Base-by-base conservation (phyloP, 805 yeast genomes). In the Nakazawaea wickerhamii region DNA sequence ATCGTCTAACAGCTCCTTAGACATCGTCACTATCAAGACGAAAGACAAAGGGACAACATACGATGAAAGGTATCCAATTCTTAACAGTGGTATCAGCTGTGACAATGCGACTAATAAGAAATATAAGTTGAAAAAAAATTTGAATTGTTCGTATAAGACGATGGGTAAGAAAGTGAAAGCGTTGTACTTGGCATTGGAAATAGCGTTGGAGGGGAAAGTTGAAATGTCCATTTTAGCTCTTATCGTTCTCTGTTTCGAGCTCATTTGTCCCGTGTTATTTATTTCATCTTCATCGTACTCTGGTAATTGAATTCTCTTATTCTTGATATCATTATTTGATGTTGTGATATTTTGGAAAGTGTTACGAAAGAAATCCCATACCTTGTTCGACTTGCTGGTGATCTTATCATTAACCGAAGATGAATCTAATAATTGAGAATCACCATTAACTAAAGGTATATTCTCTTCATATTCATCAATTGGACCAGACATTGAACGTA, bases 1-100 rank as follows among this genome's bases (percentile, higher is more conserved):
- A 62, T 93, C 99, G 63, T 93, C 99, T 51, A 85, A 71, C 0
- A 97, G 98, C 59, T 93, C 99, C 60, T 93, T 93, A 51, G 82
- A 67, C 95, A 95, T 90, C 1, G 99, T 95, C 5, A 93, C 95
- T 0, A 84, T 68, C 31, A 93, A 66, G 13, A 93, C 99, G 68
- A 93, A 93, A 1, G 86, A 96, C 44, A 93, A 71, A 0, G 99
- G 99, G 8, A 90, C 96, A 17, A 95, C 73, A 59, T 93, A 93
- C 2, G 96, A 85, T 1, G 95, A 84, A 28, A 93, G 67, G 57
- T 91, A 93, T 10, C 99, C 99, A 27, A 93, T 93, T 51, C 97
- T 71, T 41, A 93, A 70, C 6, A 81, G 86, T 1, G 98, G 97
- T 18, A 93, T 72, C 2, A 83, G 82, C 63, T 93, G 99, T 4